Evolutionary conservation across 2,329 filamentous ascomycete genomes (phyloP).

Genomic region (Cordyceps cateniannulata): DNA sequence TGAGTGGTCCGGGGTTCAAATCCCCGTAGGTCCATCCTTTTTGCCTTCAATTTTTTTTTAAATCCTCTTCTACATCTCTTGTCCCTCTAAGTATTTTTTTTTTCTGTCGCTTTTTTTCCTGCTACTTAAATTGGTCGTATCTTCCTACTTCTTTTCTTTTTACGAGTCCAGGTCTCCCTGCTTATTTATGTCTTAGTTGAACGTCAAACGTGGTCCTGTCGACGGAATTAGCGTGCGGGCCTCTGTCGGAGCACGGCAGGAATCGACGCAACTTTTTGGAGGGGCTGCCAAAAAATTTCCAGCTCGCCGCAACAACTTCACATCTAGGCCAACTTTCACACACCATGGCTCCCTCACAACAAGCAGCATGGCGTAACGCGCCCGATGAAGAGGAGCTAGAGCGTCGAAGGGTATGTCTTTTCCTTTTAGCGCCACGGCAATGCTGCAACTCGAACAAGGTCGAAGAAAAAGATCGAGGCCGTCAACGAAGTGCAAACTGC

Average conservation of each 20-base stretch:
- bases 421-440: background rate
- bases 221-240: background rate
- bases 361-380: slow-evolving; percentile 28
- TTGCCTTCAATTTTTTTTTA: background rate
- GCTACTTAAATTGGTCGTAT: background rate
- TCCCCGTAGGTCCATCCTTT: slow-evolving; percentile 8
- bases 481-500: background rate
- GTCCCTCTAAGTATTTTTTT: no score
- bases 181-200: background rate
- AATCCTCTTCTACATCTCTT: background rate
- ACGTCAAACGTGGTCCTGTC: background rate
- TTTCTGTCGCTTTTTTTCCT: background rate
- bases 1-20: slow-evolving; percentile 9
- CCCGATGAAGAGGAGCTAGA: slow-evolving; percentile 52
- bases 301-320: slow-evolving; percentile 8
- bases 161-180: background rate
- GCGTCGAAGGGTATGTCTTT: slow-evolving; percentile 49
- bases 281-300: slow-evolving; percentile 27
- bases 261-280: slow-evolving; percentile 19
- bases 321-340: slow-evolving; percentile 7
- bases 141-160: background rate
- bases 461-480: background rate
- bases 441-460: background rate
- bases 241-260: slow-evolving; percentile 8
- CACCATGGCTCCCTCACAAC: slow-evolving; percentile 27